Percentiles rank a stretch among this genome's conserved stretches.
phyloP scores from a whole-genome alignment of 2,329 filamentous ascomycete genomes.

The Calonectria pauciramosa region DNA sequence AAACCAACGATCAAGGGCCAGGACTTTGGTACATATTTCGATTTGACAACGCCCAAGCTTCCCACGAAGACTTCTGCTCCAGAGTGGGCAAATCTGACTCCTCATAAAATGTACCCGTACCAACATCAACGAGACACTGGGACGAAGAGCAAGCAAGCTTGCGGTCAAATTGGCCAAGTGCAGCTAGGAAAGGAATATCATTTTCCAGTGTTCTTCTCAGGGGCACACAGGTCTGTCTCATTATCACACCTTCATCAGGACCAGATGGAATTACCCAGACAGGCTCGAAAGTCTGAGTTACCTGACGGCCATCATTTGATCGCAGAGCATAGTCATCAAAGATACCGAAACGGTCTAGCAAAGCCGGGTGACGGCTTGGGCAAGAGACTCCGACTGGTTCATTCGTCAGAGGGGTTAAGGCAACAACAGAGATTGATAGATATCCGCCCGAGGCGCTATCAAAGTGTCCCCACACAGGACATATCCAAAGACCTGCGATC shows the following conservation, averaged over 20 bases:
- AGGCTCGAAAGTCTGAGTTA: neutral
- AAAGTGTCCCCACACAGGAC: slow-evolving; percentile 30
- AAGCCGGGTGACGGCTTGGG: neutral
- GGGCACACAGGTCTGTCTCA: slow-evolving; percentile 1
- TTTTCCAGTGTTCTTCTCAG: neutral
- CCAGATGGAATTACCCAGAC: slow-evolving; percentile 20
- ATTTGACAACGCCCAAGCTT: slow-evolving; percentile 26
- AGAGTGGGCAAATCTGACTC: slow-evolving; percentile 25
- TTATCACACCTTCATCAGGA: slow-evolving; percentile 25
- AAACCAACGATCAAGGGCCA: slow-evolving; percentile 5
- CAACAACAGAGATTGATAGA: slow-evolving; percentile 6
- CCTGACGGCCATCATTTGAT: neutral
- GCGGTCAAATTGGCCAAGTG: neutral
- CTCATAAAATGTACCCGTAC: slow-evolving; percentile 11
- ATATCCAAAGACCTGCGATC: slow-evolving; percentile 5
- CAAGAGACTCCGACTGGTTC: slow-evolving; percentile 11
- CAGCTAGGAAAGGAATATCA: neutral
- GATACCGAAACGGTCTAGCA: neutral
- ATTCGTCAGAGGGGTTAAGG: slow-evolving; percentile 17
- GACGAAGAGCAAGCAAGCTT: neutral
- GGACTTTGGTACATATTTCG: slow-evolving; percentile 20
- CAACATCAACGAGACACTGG: neutral
- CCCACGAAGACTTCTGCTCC: slow-evolving; percentile 28
- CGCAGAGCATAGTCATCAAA: neutral
- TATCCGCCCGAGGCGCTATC: slow-evolving; percentile 28